These are phyloP conservation scores for Cercospora sesami DNA, from an alignment of 2,329 filamentous ascomycete species.

Conservation along the genomic window DNA sequence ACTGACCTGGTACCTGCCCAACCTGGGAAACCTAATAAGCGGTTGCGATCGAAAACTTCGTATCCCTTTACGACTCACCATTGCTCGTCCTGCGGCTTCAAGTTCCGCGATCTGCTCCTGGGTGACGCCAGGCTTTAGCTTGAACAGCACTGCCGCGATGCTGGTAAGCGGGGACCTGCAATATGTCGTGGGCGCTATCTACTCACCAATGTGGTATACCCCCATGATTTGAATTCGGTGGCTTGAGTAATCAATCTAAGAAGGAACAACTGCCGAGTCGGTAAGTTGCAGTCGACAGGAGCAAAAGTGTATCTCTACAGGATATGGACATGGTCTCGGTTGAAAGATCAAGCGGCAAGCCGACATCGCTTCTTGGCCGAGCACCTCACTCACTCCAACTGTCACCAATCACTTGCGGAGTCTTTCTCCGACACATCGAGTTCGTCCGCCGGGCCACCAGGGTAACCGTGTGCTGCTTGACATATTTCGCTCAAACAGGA, in stretches of 20 bases:
- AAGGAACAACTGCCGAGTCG: not conserved
- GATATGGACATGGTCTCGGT: not conserved
- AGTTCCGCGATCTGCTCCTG: conserved; percentile 25
- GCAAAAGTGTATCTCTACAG: not conserved
- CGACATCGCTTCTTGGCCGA: not conserved
- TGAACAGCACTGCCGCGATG: conserved; percentile 29
- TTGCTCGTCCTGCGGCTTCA: conserved; percentile 23
- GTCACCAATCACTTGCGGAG: not conserved
- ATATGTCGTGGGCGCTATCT: not conserved
- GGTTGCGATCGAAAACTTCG: not conserved
- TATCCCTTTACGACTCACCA: conserved; percentile 16
- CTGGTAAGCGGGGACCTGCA: not conserved
- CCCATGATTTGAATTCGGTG: not conserved
- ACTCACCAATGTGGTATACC: conserved; percentile 5
- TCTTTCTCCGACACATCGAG: not conserved
- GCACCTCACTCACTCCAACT: not conserved
- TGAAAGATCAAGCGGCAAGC: not conserved
- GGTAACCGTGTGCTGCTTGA: not conserved
- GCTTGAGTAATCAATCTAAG: not conserved
- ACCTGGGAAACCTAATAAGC: not conserved
- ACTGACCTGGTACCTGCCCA: conserved; percentile 26
- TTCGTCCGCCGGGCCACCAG: not conserved
- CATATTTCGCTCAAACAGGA: not conserved
- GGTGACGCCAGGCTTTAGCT: conserved; percentile 26
- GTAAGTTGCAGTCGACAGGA: not conserved